phyloP scores from a whole-genome alignment of 495 filamentous ascomycete species.

The Xylaria intraflava region DNA sequence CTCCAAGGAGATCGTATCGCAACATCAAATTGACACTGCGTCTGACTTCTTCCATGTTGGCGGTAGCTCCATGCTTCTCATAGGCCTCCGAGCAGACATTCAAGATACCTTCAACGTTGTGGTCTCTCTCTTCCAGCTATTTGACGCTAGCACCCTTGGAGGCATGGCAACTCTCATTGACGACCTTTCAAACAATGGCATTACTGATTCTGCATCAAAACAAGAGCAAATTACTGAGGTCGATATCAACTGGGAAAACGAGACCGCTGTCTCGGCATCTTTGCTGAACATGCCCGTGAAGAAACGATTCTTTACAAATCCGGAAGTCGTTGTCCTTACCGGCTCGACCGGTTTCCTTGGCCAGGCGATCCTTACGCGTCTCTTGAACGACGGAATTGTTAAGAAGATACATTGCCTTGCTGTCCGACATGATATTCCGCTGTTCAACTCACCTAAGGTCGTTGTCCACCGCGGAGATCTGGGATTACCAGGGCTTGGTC shows the following conservation, averaged over 20 bases:
- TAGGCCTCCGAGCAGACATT: conserved; percentile 23
- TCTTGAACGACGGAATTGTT: background rate
- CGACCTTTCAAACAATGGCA: background rate
- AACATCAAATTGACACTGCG: conserved; percentile 14
- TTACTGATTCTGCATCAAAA: background rate
- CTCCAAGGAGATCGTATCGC: background rate
- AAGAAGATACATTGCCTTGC: conserved; percentile 17
- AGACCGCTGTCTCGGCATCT: conserved; percentile 8
- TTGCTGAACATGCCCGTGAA: background rate
- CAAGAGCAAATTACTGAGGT: background rate
- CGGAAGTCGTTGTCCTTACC: background rate
- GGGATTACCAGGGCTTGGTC: conserved; percentile 24
- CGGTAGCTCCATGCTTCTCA: conserved; percentile 30
- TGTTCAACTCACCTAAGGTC: conserved; percentile 13
- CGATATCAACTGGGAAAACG: conserved; percentile 21
- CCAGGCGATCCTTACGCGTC: background rate
- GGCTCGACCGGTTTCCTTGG: conserved; percentile 11
- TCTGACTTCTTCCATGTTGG: conserved; percentile 37
- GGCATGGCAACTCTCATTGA: conserved; percentile 22
- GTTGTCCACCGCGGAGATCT: conserved; percentile 24
- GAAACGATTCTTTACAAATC: background rate
- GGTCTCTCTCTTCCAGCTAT: conserved; percentile 19
- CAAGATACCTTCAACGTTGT: conserved; percentile 4
- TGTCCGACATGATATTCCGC: conserved; percentile 23
- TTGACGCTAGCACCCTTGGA: conserved; percentile 23